Conservation (phyloP, 805 yeast genomes). For the Wickerhamomyces tratensis region DNA sequence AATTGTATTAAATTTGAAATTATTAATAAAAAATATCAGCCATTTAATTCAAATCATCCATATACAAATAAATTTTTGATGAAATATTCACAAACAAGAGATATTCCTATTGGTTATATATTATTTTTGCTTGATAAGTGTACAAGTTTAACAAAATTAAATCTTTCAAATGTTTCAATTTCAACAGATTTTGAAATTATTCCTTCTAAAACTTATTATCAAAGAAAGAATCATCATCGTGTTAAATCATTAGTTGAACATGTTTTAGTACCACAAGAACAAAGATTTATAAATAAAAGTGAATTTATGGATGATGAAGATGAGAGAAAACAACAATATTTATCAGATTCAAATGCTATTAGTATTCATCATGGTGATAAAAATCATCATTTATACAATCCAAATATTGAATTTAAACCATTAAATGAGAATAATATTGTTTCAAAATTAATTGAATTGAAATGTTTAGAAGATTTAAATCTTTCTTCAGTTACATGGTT, state of each 20-base stretch:
- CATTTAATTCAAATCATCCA: slow-evolving; percentile 43
- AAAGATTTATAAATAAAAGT: slow-evolving; percentile 4
- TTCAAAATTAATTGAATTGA: slow-evolving; percentile 22
- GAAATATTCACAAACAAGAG: slow-evolving; percentile 60
- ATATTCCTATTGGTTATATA: slow-evolving; percentile 70
- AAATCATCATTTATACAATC: slow-evolving; percentile 5
- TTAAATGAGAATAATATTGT: slow-evolving; percentile 13
- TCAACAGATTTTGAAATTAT: slow-evolving; percentile 56
- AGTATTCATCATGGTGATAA: slow-evolving; percentile 15
- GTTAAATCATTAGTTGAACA: slow-evolving; percentile 14
- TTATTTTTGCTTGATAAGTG: slow-evolving; percentile 63
- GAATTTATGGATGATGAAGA: slow-evolving; percentile 3
- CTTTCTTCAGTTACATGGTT: slow-evolving; percentile 40
- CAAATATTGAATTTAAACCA: slow-evolving; percentile 6
- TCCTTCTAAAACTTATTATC: slow-evolving; percentile 1
- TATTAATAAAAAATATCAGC: slow-evolving; percentile 16
- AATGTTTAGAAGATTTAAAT: slow-evolving; percentile 21
- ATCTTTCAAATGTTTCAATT: slow-evolving; percentile 53
- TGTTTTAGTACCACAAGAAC: slow-evolving; percentile 3
- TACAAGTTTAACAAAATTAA: slow-evolving; percentile 42
- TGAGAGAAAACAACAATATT: background rate
- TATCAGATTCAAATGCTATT: slow-evolving; percentile 14
- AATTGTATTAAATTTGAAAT: slow-evolving; percentile 1
- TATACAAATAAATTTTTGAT: slow-evolving; percentile 46
- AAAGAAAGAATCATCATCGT: background rate